Evolutionary conservation across 2,329 filamentous ascomycete species (phyloP).

Genomic region (Cladobotryum mycophilum): DNA sequence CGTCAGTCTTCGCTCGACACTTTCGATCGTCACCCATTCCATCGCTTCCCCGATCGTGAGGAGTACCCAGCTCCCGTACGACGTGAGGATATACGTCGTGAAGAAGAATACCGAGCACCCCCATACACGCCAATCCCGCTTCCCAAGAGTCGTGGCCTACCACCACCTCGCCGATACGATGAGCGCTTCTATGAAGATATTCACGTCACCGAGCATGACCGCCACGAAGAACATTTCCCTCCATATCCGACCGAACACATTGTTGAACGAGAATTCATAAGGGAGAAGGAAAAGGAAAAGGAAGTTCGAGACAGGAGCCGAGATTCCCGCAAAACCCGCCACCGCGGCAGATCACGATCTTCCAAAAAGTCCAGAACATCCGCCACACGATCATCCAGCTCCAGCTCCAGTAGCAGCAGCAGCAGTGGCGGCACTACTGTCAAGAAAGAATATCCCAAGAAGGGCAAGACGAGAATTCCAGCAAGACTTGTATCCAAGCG

Average conservation of each 20-base stretch:
- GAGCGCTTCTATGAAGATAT: slow-evolving; percentile 60
- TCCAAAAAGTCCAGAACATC: slow-evolving; percentile 26
- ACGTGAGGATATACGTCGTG: slow-evolving; percentile 42
- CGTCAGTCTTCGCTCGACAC: slow-evolving; percentile 87
- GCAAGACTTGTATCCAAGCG: slow-evolving; percentile 71
- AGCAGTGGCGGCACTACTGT: slow-evolving; percentile 44
- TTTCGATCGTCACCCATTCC: slow-evolving; percentile 67
- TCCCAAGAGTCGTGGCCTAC: slow-evolving; percentile 55
- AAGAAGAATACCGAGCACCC: slow-evolving; percentile 40
- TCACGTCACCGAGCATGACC: slow-evolving; percentile 59
- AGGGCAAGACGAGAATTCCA: slow-evolving; percentile 86
- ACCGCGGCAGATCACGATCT: slow-evolving; percentile 36
- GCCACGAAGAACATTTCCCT: slow-evolving; percentile 57
- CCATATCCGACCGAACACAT: slow-evolving; percentile 49
- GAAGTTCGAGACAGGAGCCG: slow-evolving; percentile 38
- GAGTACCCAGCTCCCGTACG: slow-evolving; percentile 57
- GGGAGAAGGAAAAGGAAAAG: slow-evolving; percentile 6
- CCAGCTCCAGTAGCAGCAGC: slow-evolving; percentile 35
- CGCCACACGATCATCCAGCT: slow-evolving; percentile 40
- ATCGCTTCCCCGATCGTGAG: slow-evolving; percentile 45
- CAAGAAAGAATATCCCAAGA: slow-evolving; percentile 66
- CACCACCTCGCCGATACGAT: slow-evolving; percentile 53
- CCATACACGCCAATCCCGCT: slow-evolving; percentile 58
- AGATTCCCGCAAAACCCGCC: slow-evolving; percentile 35
- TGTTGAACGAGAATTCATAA: slow-evolving; percentile 54